Percentiles rank a stretch among this genome's conserved stretches.
Conservation (phyloP, 257 asterid genomes). For the Linaria vulgaris region DNA sequence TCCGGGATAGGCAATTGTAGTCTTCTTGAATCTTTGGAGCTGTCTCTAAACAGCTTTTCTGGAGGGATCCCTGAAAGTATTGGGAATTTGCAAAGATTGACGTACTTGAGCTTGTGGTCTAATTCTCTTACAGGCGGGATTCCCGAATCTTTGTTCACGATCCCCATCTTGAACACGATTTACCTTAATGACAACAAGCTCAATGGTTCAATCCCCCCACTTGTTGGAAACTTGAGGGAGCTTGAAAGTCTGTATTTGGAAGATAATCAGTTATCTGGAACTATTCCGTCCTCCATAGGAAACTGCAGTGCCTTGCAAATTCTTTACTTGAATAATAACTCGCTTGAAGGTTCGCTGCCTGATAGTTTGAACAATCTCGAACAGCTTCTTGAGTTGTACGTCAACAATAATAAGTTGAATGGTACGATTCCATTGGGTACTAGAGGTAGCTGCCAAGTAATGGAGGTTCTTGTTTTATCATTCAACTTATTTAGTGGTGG, state of each 20-base stretch:
- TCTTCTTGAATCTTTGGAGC: slow-evolving; percentile 48
- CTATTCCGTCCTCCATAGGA: slow-evolving; percentile 66
- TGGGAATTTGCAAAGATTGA: slow-evolving; percentile 46
- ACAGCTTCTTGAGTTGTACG: slow-evolving; percentile 39
- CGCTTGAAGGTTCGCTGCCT: slow-evolving; percentile 55
- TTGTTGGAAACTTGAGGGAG: slow-evolving; percentile 47
- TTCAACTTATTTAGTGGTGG: slow-evolving; percentile 52
- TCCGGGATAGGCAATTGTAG: slow-evolving; percentile 42
- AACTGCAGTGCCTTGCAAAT: slow-evolving; percentile 54
- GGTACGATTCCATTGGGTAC: slow-evolving; percentile 55
- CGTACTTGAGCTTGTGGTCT: slow-evolving; percentile 37
- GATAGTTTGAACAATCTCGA: slow-evolving; percentile 54
- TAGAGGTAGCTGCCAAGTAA: slow-evolving; percentile 41
- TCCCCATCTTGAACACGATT: slow-evolving; percentile 43
- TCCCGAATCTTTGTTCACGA: slow-evolving; percentile 55
- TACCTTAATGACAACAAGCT: slow-evolving; percentile 52
- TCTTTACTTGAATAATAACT: slow-evolving; percentile 50
- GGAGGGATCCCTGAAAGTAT: slow-evolving; percentile 59
- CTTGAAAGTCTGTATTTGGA: slow-evolving; percentile 38
- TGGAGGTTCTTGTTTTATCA: slow-evolving; percentile 46
- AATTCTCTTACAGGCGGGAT: slow-evolving; percentile 59
- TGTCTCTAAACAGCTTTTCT: slow-evolving; percentile 50
- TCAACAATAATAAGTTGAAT: slow-evolving; percentile 46
- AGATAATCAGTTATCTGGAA: slow-evolving; percentile 51
- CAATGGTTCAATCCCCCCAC: slow-evolving; percentile 59